Base-by-base conservation (phyloP, 2,329 filamentous ascomycete genomes). In the Fusarium miscanthi region DNA sequence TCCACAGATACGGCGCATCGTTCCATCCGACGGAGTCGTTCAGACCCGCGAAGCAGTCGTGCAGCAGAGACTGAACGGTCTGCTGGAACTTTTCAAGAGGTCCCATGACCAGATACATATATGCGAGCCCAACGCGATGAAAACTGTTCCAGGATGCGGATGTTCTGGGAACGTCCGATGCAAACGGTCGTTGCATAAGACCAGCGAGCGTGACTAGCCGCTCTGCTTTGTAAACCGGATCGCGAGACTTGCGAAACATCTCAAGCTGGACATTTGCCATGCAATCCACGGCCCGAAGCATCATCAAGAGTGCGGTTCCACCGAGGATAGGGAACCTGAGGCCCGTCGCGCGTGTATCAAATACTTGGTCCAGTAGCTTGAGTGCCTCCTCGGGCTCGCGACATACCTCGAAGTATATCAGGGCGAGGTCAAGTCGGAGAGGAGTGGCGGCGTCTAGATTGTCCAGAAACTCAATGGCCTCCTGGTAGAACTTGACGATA, bases 361-460 rank as follows among this genome's bases (percentile, higher is more conserved):
- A 69, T 0, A 78, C 63, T 6, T 77, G 70, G 5, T 79, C 76
- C 1, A 80, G 21, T 2, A 53, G 33, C 13, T 69, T 45, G 1
- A 67, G 65, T 0, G 78, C 63, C 5, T 58, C 42, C 2, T 76
- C 38, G 0, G 62, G 53, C 19, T 80, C 71, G 2, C 53, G 61
- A 6, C 42, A 56, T 2, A 73, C 74, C 3, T 77, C 49, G 4
- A 76, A 33, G 7, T 79, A 70, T 5, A 70, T 33, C 2, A 57
- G 5, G 0, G 74, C 75, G 3, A 79, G 73, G 1, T 76, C 74
- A 3, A 63, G 12, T 0, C 74, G 76, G 0, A 80, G 35, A 9
- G 78, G 78, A 1, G 72, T 69, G 5, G 64, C 69, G 2, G 76
- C 76, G 5, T 78, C 68, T 3, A 80, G 70, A 27, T 78, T 78